Evolutionary conservation across 805 yeast genomes (phyloP), one percentile per base, ranked within the genome.

Genomic region (Saccharomyces paradoxus): DNA sequence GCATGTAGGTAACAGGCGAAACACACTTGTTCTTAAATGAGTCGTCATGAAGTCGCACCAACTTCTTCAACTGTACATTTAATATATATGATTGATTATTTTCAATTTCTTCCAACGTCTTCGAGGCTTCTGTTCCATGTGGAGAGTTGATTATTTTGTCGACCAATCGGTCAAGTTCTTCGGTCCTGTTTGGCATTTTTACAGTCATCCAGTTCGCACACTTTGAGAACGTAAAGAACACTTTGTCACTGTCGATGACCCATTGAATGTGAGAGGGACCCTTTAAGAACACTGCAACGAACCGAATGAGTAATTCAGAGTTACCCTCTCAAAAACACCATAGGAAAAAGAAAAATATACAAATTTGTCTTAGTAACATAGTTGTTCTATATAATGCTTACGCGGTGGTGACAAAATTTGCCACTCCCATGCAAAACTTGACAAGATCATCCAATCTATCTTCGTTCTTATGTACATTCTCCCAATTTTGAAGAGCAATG

Each of bases 371-470:
- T 22, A 32, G n/a, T 37, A 31, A 28, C 44, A 24, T 31, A 14
- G 9, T n/a, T 17, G 24, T 8, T 6, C 22, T 37, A 37, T 37
- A 26, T 26, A 21, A 13, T 41, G 48, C n/a, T 48, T 58, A 67
- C 14, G 60, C 55, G 17, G 62, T 61, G 17, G 76, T 64, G 46
- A 89, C 74, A 63, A 87, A 82, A 58, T 76, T 78, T 31, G 87
- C 72, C 17, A 90, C 89, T 55, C 96, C 91, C 1, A 94, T 78
- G 69, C 96, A 88, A 70, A 83, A 89, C 66, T 89, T 87, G 44
- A 81, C 81, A 56, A 87, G 70, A 30, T 78, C 81, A 63, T 89
- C 96, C 63, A 91, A 69, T 14, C 74, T 76, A 3, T 74, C 75
- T 41, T 77, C 73, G 49, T 74, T 76, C 8, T 64, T 57, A 56